phyloP scores from a whole-genome alignment of 75 land plant genomes.

The Selaginella tamariscina region DNA sequence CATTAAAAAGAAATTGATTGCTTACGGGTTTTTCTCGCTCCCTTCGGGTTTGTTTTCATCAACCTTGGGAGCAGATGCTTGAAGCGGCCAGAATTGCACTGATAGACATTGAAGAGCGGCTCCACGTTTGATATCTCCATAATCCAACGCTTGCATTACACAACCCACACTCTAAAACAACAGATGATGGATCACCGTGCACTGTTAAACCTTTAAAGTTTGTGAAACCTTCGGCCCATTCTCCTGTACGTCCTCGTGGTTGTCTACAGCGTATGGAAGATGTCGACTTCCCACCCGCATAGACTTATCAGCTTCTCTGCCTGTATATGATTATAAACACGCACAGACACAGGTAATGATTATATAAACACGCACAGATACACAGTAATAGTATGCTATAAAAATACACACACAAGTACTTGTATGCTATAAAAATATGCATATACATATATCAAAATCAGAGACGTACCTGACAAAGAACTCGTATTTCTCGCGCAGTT shows the following conservation, averaged over 20 bases:
- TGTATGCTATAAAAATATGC: no score
- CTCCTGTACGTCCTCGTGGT: slow-evolving; percentile 37
- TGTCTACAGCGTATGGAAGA: slow-evolving; percentile 70
- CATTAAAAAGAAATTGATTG: no score
- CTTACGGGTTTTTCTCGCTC: background rate
- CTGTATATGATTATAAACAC: slow-evolving; percentile 22
- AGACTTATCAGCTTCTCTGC: slow-evolving; percentile 81
- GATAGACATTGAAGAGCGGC: background rate
- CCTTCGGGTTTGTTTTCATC: background rate
- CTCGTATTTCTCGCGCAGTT: background rate
- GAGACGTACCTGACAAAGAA: background rate
- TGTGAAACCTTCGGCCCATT: background rate
- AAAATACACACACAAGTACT: no score
- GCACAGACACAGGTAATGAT: background rate
- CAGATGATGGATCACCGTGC: slow-evolving; percentile 39
- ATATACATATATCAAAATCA: background rate
- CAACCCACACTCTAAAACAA: slow-evolving; percentile 74
- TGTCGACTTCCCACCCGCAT: slow-evolving; percentile 98
- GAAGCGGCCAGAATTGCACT: slow-evolving; percentile 23
- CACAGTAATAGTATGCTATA: background rate
- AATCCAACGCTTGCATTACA: slow-evolving; percentile 88
- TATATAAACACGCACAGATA: background rate
- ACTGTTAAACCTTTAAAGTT: no score
- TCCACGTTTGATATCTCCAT: slow-evolving; percentile 35
- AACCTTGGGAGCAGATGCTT: background rate